These are phyloP conservation scores for Sphaerulina populicola DNA, from an alignment of 2,329 filamentous ascomycete genomes.

Conservation along the genomic window DNA sequence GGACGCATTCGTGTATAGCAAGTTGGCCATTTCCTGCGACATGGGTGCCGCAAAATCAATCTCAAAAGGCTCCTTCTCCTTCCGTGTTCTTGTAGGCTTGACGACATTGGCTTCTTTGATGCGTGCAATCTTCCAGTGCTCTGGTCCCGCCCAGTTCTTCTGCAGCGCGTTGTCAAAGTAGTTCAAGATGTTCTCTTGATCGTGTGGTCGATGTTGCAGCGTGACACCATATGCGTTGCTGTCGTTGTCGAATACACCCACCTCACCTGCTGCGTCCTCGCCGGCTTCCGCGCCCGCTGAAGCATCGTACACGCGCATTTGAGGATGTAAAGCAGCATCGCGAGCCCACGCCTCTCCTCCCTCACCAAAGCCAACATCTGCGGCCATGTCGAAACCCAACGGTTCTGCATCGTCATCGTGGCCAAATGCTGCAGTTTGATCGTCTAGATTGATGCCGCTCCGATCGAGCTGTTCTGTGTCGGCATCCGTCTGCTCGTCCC, in stretches of 20 bases:
- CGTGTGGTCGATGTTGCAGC: slow-evolving; percentile 57
- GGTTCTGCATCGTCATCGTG: slow-evolving; percentile 63
- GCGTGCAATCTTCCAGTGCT: slow-evolving; percentile 93
- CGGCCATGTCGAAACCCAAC: slow-evolving; percentile 53
- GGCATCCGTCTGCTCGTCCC: slow-evolving; percentile 48
- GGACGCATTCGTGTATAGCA: slow-evolving; percentile 71
- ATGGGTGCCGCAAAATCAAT: slow-evolving; percentile 81
- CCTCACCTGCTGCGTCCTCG: slow-evolving; percentile 39
- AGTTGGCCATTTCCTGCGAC: slow-evolving; percentile 59
- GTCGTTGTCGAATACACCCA: slow-evolving; percentile 49
- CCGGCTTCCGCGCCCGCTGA: slow-evolving; percentile 48
- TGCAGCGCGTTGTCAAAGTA: slow-evolving; percentile 95
- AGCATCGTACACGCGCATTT: slow-evolving; percentile 69
- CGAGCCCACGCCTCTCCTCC: slow-evolving; percentile 93
- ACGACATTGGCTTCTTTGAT: slow-evolving; percentile 68
- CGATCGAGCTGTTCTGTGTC: slow-evolving; percentile 49
- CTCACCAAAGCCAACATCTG: slow-evolving; percentile 80
- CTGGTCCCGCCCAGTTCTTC: slow-evolving; percentile 97
- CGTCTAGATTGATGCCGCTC: slow-evolving; percentile 36
- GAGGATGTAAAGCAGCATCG: slow-evolving; percentile 77
- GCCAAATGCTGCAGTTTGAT: slow-evolving; percentile 41
- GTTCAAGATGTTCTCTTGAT: slow-evolving; percentile 90
- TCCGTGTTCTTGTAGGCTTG: slow-evolving; percentile 62
- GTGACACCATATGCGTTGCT: slow-evolving; percentile 68
- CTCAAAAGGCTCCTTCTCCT: slow-evolving; percentile 93